These are phyloP conservation scores for Lactarius indigo DNA, from an alignment of 768 basidiomycete genomes.

Conservation along the genomic window DNA sequence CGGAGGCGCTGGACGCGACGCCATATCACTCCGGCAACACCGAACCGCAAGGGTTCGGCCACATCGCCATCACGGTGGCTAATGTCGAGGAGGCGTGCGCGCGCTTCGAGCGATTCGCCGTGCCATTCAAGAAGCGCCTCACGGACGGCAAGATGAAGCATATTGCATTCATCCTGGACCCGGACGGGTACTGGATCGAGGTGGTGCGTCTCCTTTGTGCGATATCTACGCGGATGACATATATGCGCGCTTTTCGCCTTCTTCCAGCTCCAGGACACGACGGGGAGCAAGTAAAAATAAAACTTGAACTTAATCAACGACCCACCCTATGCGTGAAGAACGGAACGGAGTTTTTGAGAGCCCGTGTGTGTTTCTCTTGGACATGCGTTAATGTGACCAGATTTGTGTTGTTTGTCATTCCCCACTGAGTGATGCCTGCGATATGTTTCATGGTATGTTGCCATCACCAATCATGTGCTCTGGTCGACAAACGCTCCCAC, in stretches of 20 bases:
- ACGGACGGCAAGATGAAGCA: conserved; percentile 83
- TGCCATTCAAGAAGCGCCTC: conserved; percentile 83
- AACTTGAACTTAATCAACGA: background rate
- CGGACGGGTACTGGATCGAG: conserved; percentile 51
- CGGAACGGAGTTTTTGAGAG: too few relatives aligned
- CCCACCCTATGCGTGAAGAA: background rate
- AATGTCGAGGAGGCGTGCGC: conserved; percentile 80
- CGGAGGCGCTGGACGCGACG: conserved; percentile 76
- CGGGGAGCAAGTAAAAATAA: background rate
- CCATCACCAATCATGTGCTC: too few relatives aligned
- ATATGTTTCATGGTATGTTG: too few relatives aligned
- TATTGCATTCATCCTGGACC: conserved; percentile 83
- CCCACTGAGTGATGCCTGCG: too few relatives aligned
- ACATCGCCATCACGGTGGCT: conserved; percentile 83
- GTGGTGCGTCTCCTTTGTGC: conserved; percentile 16
- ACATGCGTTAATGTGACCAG: too few relatives aligned
- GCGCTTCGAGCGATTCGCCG: conserved; percentile 75
- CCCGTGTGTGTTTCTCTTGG: too few relatives aligned
- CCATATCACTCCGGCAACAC: conserved; percentile 86
- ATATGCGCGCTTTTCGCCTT: background rate
- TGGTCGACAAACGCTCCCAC: background rate
- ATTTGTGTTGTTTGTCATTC: too few relatives aligned
- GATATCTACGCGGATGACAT: background rate
- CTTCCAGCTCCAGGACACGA: conserved; percentile 1
- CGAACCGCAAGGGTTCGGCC: conserved; percentile 81